Evolutionary conservation across 2,329 filamentous ascomycete genomes (phyloP), one percentile per base, ranked within the genome.

Genomic region (Exophiala lecanii-corni): DNA sequence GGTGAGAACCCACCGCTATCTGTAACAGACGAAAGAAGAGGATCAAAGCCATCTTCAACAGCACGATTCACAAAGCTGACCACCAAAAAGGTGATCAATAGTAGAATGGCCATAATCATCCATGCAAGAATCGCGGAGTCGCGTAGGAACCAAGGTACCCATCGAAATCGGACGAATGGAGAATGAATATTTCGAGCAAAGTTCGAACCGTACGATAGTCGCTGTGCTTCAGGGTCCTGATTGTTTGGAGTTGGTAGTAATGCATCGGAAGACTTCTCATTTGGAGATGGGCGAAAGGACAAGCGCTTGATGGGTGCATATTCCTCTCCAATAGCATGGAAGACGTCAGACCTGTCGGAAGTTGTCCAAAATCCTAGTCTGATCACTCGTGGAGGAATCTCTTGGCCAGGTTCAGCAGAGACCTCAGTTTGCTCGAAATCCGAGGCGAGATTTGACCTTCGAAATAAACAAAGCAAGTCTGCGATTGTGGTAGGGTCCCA

Each of bases 341-440:
- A 94, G 18, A 88, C 70, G 15, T 81, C 79, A 15, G 76, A 74
- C 48, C 74, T 72, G 42, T 79, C 79, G 13, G 81, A 79, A 18
- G 81, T 79, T 45, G 78, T 78, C 87, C 89, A 96, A 64, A 94
- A 94, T 5, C 89, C 88, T n/a, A 96, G 74, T 33, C 84, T 75
- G 55, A 91, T 81, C 4, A 75, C 69, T 51, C 78, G 78, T 12
- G 62, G 48, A 73, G 77, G 57, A 71, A 75, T 37, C 65, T 69
- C 32, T 77, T 72, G 50, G 72, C 55, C 49, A 0, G 66, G 63
- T 4, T 61, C 53, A 3, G 58, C 56, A 32, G 79, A 73, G 0
- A 79, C 77, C 55, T 89, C 84, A 0, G 82, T 80, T 3, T 79
- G 78, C 9, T 76, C 72, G 62, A 89, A 94, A 56, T 85, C 83